Evolutionary conservation across 2,329 filamentous ascomycete species (phyloP), one percentile per base, ranked within the genome.

Genomic region (Nannizziopsis barbatae): DNA sequence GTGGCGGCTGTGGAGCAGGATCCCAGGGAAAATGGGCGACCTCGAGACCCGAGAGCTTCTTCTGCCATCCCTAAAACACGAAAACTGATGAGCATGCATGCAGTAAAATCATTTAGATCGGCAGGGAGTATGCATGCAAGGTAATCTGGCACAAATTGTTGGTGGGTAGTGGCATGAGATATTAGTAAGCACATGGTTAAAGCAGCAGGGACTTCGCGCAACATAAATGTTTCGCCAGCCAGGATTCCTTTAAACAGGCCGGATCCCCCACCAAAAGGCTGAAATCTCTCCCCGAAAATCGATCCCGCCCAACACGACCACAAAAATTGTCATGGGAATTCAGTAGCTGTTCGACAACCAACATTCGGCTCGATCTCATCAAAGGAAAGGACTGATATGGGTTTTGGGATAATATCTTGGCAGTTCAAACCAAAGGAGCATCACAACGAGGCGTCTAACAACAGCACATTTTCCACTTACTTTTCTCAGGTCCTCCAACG

Each of bases 11-110:
- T 43, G 84, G 83, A 62, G 84, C 82, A 38, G 92, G 90, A 63
- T 98, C 92, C 92, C 92, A 98, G 9, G 92, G 90, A 64, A 96
- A 95, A 50, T 79, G 74, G 51, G 92, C 92, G 53, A 96, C 83
- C 56, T 84, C 80, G 56, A 93, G 80, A 57, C 81, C 80, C 1
- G 89, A 84, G 32, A 98, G 76, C 68, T 93, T 95, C 59, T 82
- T 76, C 73, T 96, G 89, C 92, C 92, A 98, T 70, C 83, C 86
- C 89, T 96, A 63, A 53, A 54, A 47, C 38, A 32, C 42, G 42
- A 15, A 46, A 5, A 32, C 10, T 42, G 11, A 47, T 8, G 27
- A 33, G 20, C 6, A n/a, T 33, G 17, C 8, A 17, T 18, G 15
- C 7, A 43, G 8, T 12, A 40, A 20, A 17, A 31, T 17, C 3